Evolutionary conservation across 1,284 basidiomycete genomes (phyloP).

Genomic region (Meripilus lineatus): DNA sequence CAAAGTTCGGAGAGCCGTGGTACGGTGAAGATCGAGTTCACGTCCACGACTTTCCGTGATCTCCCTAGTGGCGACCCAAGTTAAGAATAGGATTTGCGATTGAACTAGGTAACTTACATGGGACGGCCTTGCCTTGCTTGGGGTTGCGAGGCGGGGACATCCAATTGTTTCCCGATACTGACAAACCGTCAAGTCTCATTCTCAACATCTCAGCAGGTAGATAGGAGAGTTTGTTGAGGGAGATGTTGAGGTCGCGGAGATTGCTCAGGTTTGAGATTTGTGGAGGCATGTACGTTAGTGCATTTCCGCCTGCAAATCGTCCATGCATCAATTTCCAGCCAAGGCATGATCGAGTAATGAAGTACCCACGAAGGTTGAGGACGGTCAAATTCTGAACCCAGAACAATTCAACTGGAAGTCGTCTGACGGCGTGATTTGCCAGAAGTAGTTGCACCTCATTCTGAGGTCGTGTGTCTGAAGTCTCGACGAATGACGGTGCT

Average conservation of each 20-base stretch:
- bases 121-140: neutral
- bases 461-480: slow-evolving; percentile 7
- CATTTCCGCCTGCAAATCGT: slow-evolving; percentile 45
- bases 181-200: slow-evolving; percentile 45
- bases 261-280: slow-evolving; percentile 52
- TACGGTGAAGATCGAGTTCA: slow-evolving; percentile 25
- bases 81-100: slow-evolving; percentile 3
- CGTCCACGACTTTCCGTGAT: slow-evolving; percentile 15
- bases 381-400: slow-evolving; percentile 1
- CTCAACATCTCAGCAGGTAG: slow-evolving; percentile 61
- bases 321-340: neutral
- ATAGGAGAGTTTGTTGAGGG: slow-evolving; percentile 53
- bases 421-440: slow-evolving; percentile 14
- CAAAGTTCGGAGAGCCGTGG: slow-evolving; percentile 47
- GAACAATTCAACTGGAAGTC: slow-evolving; percentile 3
- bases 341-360: neutral
- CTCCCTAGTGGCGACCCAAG: slow-evolving; percentile 9
- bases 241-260: slow-evolving; percentile 57
- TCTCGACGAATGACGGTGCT: neutral
- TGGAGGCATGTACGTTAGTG: slow-evolving; percentile 54
- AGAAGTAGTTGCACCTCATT: slow-evolving; percentile 43
- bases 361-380: slow-evolving; percentile 2
- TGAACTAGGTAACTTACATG: neutral
- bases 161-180: slow-evolving; percentile 56
- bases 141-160: slow-evolving; percentile 27